Base-by-base conservation (phyloP, 2,329 filamentous ascomycete species). In the Lachnellula willkommii region DNA sequence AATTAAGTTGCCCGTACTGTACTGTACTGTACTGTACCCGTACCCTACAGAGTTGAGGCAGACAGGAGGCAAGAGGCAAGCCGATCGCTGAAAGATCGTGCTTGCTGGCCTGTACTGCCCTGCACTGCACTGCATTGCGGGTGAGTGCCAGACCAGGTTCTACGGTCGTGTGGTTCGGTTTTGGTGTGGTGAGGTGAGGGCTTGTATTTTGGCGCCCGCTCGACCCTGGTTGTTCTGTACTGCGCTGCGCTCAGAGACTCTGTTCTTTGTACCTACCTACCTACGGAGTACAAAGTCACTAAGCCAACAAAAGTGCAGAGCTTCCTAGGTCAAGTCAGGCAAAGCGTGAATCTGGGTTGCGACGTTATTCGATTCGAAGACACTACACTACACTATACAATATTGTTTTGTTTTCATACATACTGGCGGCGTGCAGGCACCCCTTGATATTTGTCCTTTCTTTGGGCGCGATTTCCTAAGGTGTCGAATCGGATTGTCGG, bases 1-100 rank as follows among this genome's bases (percentile, higher is more conserved):
- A 17, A 42, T 52, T 52, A 56, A 55, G 48, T 42, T 43, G 24
- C 50, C 50, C 42, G 49, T 37, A 32, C 28, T 50, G 45, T n/a
- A 14, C 45, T 32, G 11, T 24, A 24, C 22, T 26, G 12, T 28
- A 26, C 11, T 3, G 3, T 15, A 24, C 24, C 20, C 45, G 24
- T 32, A 47, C 45, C 20, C 14, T 26, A 32, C 45, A 47, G 12
- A 32, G 24, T 32, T 45, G 17, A 6, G n/a, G 28, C 28, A n/a
- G 47, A 6, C 49, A 42, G 37, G 17, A 20, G 12, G 9, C 9
- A 8, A 26, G 11, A 22, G 24, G 24, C 32, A 42, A n/a, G 35
- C 11, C 40, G 49, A 51, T 42, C 35, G 35, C 37, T 43, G 49
- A 14, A 12, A 28, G 35, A 43, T 36, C 35, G 39, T 32, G 42